Conservation (phyloP, 345 rosid species). For the Sisymbrium irio region DNA sequence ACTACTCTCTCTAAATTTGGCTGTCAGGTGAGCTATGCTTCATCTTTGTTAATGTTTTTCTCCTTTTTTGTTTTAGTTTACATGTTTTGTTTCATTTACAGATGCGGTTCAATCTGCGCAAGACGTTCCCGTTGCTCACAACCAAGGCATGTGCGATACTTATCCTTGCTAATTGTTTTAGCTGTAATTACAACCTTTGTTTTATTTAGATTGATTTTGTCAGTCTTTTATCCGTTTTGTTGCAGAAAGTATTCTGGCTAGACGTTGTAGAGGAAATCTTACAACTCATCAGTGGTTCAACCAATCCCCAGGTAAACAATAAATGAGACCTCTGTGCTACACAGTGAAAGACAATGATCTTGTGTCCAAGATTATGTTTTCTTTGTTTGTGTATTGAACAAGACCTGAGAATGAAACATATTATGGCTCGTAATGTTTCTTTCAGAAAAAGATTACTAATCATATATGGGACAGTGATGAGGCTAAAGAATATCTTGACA, state of each 20-base stretch:
- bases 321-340: background rate
- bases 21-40: slow-evolving; percentile 53
- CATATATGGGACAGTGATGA: slow-evolving; percentile 82
- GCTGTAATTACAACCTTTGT: no score
- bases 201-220: no score
- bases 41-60: background rate
- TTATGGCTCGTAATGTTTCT: slow-evolving; percentile 2
- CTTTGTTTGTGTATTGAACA: no score
- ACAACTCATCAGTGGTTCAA: slow-evolving; percentile 82
- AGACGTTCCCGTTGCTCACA: slow-evolving; percentile 78
- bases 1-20: slow-evolving; percentile 77
- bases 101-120: slow-evolving; percentile 87
- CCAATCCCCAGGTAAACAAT: slow-evolving; percentile 63
- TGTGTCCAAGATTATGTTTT: background rate
- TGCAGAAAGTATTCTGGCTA: slow-evolving; percentile 81
- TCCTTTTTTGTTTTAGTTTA: no score
- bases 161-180: no score
- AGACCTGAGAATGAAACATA: background rate
- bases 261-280: slow-evolving; percentile 79
- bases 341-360: background rate
- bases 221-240: background rate
- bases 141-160: slow-evolving; percentile 87
- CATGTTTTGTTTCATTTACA: slow-evolving; percentile 29
- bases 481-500: slow-evolving; percentile 73
- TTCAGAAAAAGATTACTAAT: slow-evolving; percentile 61